phyloP scores from a whole-genome alignment of 2,329 filamentous ascomycete species.

The Torrubiella hemipterigena region DNA sequence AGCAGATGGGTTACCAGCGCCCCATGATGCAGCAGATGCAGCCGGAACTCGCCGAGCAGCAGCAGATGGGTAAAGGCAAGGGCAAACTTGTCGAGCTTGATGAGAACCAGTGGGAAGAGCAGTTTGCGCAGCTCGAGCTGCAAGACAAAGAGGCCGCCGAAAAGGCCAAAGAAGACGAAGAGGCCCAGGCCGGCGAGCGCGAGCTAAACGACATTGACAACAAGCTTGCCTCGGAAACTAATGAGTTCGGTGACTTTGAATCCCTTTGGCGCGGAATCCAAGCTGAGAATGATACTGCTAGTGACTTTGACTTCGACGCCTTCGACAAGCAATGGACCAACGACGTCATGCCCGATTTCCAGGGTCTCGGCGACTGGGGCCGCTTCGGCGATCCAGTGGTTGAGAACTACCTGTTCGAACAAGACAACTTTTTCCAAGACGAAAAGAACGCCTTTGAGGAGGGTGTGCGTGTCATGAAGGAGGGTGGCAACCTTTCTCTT shows the following conservation, averaged over 20 bases:
- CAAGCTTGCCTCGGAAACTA: constrained; percentile 54
- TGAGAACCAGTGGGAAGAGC: constrained; percentile 89
- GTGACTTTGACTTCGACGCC: constrained; percentile 49
- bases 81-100: constrained; percentile 91
- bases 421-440: constrained; percentile 80
- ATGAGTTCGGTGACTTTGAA: constrained; percentile 79
- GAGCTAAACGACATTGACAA: constrained; percentile 82
- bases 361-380: constrained; percentile 51
- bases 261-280: constrained; percentile 76
- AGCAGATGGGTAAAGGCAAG: constrained; percentile 59
- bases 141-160: constrained; percentile 44
- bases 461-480: constrained; percentile 82
- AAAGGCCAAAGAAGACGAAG: constrained; percentile 47
- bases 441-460: constrained; percentile 82
- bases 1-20: constrained; percentile 35
- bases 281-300: constrained; percentile 58
- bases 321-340: constrained; percentile 71
- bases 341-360: constrained; percentile 43
- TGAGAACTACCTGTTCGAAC: constrained; percentile 88
- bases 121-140: constrained; percentile 81
- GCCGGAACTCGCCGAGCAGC: constrained; percentile 30
- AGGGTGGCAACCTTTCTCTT: constrained; percentile 86
- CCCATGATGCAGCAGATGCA: constrained; percentile 28
- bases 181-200: constrained; percentile 60
- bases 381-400: constrained; percentile 63